Percentiles rank a stretch among this genome's conserved stretches.
Conservation (phyloP, 2,329 filamentous ascomycete genomes). For the Pleoardoris graminearum region DNA sequence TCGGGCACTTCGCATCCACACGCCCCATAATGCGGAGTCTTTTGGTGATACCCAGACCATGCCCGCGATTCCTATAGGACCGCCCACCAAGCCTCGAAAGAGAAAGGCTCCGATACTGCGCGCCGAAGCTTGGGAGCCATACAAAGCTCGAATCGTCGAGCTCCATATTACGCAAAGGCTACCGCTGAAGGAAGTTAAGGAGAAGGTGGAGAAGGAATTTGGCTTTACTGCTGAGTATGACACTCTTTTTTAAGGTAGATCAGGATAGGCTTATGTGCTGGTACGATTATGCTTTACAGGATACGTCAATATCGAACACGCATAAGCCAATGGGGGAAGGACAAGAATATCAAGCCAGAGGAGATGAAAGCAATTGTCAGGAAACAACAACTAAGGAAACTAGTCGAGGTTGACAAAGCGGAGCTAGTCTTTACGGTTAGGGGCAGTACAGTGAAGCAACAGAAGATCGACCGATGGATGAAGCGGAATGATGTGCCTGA, state of each 20-base stretch:
- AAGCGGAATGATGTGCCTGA: slow-evolving; percentile 18
- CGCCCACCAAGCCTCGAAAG: slow-evolving; percentile 17
- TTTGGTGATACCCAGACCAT: background rate
- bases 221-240: slow-evolving; percentile 10
- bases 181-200: slow-evolving; percentile 6
- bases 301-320: slow-evolving; percentile 24
- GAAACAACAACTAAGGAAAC: slow-evolving; percentile 22
- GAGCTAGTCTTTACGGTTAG: slow-evolving; percentile 19
- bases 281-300: slow-evolving; percentile 8
- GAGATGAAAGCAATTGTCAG: slow-evolving; percentile 30
- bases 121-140: slow-evolving; percentile 13
- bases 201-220: slow-evolving; percentile 10
- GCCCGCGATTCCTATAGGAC: slow-evolving; percentile 9
- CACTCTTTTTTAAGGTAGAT: background rate
- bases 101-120: slow-evolving; percentile 22
- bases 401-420: slow-evolving; percentile 18
- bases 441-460: slow-evolving; percentile 15
- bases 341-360: slow-evolving; percentile 25
- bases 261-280: no score
- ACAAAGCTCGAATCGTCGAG: slow-evolving; percentile 17
- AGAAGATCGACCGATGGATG: slow-evolving; percentile 31
- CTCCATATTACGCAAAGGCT: slow-evolving; percentile 10
- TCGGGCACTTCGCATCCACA: slow-evolving; percentile 2
- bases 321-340: slow-evolving; percentile 21
- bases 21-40: background rate